These are phyloP conservation scores for Hordeum pubiflorum DNA, from an alignment of 202 grass and related monocot species.

Conservation along the genomic window DNA sequence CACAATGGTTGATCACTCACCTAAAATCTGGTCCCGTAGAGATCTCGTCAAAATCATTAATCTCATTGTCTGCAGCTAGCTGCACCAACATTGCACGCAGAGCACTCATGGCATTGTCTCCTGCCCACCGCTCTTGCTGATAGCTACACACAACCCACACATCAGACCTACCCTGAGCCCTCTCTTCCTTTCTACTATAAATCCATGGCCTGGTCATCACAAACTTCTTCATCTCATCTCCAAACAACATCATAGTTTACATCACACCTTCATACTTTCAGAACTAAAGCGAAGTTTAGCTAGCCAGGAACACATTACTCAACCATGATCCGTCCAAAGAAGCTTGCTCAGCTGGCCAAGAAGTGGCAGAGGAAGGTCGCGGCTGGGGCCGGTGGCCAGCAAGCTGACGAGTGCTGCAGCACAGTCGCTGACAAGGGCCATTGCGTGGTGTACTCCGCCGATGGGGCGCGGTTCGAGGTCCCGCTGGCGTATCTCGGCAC, in stretches of 20 bases:
- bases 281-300: not conserved
- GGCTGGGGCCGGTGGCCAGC: not conserved
- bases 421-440: not conserved
- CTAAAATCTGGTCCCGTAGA: not conserved
- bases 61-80: not conserved
- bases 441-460: conserved; percentile 24
- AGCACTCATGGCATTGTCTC: conserved; percentile 18
- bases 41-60: not conserved
- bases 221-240: not conserved
- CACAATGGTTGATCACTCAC: not conserved
- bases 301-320: not conserved
- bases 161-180: not conserved
- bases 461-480: conserved; percentile 34
- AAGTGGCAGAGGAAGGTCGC: conserved; percentile 39
- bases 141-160: not conserved
- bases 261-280: not conserved
- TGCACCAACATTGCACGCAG: not conserved
- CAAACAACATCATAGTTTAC: not conserved
- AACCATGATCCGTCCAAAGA: conserved; percentile 31
- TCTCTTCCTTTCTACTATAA: conserved; percentile 30
- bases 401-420: not conserved
- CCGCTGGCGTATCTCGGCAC: conserved; percentile 30
- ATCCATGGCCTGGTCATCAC: not conserved
- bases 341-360: conserved; percentile 24
- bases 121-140: not conserved